Evolutionary conservation across 2,329 filamentous ascomycete species (phyloP).

Genomic region (Fusarium fujikuroi): DNA sequence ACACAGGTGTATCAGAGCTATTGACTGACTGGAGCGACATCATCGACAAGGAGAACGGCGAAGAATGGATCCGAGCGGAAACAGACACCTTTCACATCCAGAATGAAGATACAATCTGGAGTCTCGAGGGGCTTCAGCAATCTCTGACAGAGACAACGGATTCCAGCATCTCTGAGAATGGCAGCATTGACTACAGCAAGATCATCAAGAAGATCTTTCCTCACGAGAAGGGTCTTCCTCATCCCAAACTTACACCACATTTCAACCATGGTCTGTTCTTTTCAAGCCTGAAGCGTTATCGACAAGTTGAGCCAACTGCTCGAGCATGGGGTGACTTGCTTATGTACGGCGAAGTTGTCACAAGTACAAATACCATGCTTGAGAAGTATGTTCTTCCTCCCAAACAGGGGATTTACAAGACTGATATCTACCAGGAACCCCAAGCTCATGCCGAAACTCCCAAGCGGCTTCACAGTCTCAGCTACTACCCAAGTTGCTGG

Average conservation of each 20-base stretch:
- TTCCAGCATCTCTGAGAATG: slow-evolving; percentile 49
- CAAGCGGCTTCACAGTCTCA: slow-evolving; percentile 86
- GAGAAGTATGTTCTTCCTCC: slow-evolving; percentile 74
- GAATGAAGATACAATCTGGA: slow-evolving; percentile 70
- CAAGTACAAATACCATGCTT: slow-evolving; percentile 91
- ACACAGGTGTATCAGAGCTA: slow-evolving; percentile 73
- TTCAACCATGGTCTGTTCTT: slow-evolving; percentile 89
- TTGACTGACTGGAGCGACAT: slow-evolving; percentile 74
- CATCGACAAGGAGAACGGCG: slow-evolving; percentile 71
- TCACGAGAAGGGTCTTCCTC: slow-evolving; percentile 75
- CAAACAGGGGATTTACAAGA: background rate
- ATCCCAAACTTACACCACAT: slow-evolving; percentile 78
- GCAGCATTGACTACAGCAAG: slow-evolving; percentile 78
- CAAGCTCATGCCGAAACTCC: slow-evolving; percentile 77
- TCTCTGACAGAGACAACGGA: slow-evolving; percentile 55
- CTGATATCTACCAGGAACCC: slow-evolving; percentile 69
- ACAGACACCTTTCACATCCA: slow-evolving; percentile 86
- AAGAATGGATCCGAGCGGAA: slow-evolving; percentile 81
- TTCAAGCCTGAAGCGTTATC: slow-evolving; percentile 74
- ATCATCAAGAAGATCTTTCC: slow-evolving; percentile 79
- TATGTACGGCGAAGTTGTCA: slow-evolving; percentile 91
- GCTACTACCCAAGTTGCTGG: slow-evolving; percentile 90
- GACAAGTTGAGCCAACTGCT: slow-evolving; percentile 64
- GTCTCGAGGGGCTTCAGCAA: slow-evolving; percentile 63
- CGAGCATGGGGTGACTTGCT: slow-evolving; percentile 79